Base-by-base conservation (phyloP, 2,329 filamentous ascomycete species). In the Epichloe gansuensis region DNA sequence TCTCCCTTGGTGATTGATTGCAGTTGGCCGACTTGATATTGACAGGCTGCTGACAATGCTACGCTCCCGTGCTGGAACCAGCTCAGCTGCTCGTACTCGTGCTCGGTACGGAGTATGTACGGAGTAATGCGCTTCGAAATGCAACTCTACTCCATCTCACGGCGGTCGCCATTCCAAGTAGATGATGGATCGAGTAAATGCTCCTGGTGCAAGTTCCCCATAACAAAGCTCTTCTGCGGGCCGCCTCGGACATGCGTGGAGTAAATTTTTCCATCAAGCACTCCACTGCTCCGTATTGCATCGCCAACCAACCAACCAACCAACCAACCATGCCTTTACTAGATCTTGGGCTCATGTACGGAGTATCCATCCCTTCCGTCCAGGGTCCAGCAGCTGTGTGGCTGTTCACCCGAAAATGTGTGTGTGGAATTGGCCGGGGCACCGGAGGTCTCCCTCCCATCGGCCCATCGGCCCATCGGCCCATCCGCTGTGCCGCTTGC, bases 181-280 rank as follows among this genome's bases (percentile, higher is more conserved):
- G 34, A 42, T 17, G 34, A 42, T 17, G n/a, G 42, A 28, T 46
- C 15, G 9, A 39, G 37, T 8, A 2, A 7, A 38, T 38, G 17
- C 17, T 21, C 41, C 6, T 43, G 41, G 41, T 9, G 15, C 17
- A 52, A 2, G 4, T 23, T 23, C 13, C 23, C 42, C 41, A 15
- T 21, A n/a, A n/a, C 34, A 31, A 48, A 34, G 44, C 44, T 25
- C 23, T 21, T 25, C 23, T 21, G 37, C 45, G 38, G 45, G 38
- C 39, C 51, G 51, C 46, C 38, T 44, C 45, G 50, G 38, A 52
- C 34, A 34, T 48, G 28, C 38, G 28, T 43, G 51, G 51, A 52
- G 17, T 17, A 34, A 17, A 41, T 15, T 17, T 17, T 17, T 44
- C 39, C 15, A 50, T 43, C 25, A 23, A 43, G 5, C 15, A 25